Evolutionary conservation across 164 flowering plant species (phyloP).

Genomic region (Chimonanthus salicifolius): DNA sequence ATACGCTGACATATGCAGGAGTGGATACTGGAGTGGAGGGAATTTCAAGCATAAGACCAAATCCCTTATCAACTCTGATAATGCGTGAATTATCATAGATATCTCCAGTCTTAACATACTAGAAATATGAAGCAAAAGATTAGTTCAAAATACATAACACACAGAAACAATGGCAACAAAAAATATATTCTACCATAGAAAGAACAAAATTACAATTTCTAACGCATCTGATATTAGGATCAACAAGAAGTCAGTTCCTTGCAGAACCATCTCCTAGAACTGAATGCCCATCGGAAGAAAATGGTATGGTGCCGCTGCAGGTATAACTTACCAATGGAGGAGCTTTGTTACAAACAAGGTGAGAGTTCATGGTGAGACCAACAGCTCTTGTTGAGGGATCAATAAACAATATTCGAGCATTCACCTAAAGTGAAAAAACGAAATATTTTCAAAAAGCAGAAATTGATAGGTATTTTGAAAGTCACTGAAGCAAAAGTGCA

Average conservation of each 20-base stretch:
- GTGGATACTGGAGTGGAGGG: constrained; percentile 64
- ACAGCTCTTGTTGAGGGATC: constrained; percentile 93
- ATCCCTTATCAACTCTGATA: constrained; percentile 79
- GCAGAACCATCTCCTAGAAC: not conserved
- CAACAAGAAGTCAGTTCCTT: not conserved
- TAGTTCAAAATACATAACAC: constrained; percentile 1
- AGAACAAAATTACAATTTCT: not conserved
- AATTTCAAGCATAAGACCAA: constrained; percentile 80
- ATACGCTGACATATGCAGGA: constrained; percentile 79
- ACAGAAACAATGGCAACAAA: not conserved
- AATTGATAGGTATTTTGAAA: not conserved
- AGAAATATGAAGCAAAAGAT: constrained; percentile 15
- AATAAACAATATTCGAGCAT: constrained; percentile 85
- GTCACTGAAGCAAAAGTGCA: not conserved
- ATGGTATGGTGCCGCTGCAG: not conserved
- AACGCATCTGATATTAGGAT: not conserved
- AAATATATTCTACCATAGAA: not conserved
- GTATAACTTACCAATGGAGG: constrained; percentile 66
- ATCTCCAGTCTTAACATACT: constrained; percentile 77
- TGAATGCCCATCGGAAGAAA: not conserved
- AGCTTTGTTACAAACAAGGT: constrained; percentile 67
- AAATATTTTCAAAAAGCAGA: not conserved
- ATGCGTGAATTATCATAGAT: constrained; percentile 70
- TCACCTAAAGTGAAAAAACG: constrained; percentile 42
- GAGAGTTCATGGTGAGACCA: constrained; percentile 87